phyloP scores from a whole-genome alignment of 805 yeast genomes.

The Candida ulmi region DNA sequence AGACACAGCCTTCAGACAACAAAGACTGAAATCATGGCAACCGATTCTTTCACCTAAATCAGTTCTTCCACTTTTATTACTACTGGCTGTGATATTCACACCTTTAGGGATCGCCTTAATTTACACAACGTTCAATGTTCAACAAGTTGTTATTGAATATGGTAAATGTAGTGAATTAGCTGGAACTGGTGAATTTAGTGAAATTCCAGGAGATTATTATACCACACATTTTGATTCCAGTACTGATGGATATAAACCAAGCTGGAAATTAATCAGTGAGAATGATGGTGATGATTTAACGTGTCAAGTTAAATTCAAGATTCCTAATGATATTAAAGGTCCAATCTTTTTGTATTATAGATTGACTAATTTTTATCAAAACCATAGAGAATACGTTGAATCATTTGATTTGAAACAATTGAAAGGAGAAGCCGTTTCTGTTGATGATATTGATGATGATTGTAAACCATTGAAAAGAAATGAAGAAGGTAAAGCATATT shows the following conservation, averaged over 20 bases:
- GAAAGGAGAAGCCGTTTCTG: slow-evolving; percentile 63
- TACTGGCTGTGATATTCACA: slow-evolving; percentile 74
- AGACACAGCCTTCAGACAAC: slow-evolving; percentile 77
- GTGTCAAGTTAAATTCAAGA: slow-evolving; percentile 66
- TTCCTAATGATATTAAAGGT: slow-evolving; percentile 64
- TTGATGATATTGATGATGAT: slow-evolving; percentile 40
- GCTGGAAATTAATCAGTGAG: slow-evolving; percentile 51
- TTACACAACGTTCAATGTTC: slow-evolving; percentile 72
- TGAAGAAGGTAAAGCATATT: slow-evolving; percentile 54
- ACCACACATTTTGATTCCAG: slow-evolving; percentile 52
- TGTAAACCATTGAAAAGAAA: slow-evolving; percentile 61
- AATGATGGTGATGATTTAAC: slow-evolving; percentile 34
- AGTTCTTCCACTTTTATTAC: slow-evolving; percentile 76
- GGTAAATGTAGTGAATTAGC: slow-evolving; percentile 59
- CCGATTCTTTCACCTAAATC: slow-evolving; percentile 91
- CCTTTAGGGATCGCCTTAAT: slow-evolving; percentile 88
- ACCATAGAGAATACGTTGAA: slow-evolving; percentile 89
- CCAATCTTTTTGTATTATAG: slow-evolving; percentile 79
- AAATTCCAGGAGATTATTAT: slow-evolving; percentile 56
- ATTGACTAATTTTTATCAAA: slow-evolving; percentile 87
- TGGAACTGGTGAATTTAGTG: slow-evolving; percentile 31
- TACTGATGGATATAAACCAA: slow-evolving; percentile 31
- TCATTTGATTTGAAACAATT: slow-evolving; percentile 79
- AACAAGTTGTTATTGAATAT: slow-evolving; percentile 70
- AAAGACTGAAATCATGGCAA: slow-evolving; percentile 57